Conservation (phyloP, 2,329 filamentous ascomycete genomes). For the Didymellaceae sp. region DNA sequence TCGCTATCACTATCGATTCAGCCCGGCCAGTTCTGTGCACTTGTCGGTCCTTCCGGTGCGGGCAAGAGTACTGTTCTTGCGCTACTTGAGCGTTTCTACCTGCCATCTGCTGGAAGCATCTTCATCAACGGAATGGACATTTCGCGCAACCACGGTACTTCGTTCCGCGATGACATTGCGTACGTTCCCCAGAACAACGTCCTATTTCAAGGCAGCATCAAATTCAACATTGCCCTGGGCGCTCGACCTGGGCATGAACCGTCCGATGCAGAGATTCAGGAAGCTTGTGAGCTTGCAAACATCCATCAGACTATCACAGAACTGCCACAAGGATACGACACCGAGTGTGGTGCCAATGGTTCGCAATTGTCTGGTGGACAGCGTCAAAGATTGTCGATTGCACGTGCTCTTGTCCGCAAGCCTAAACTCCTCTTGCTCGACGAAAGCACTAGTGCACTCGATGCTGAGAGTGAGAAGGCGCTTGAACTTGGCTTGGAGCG, state of each 20-base stretch:
- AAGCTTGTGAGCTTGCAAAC: conserved; percentile 71
- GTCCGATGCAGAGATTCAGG: conserved; percentile 66
- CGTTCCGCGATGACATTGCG: conserved; percentile 54
- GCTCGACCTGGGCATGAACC: conserved; percentile 62
- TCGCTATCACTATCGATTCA: conserved; percentile 63
- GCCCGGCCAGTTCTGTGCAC: conserved; percentile 66
- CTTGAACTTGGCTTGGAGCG: conserved; percentile 50
- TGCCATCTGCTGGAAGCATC: conserved; percentile 57
- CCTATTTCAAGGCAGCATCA: conserved; percentile 57
- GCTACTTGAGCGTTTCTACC: conserved; percentile 62
- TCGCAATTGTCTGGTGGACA: conserved; percentile 53
- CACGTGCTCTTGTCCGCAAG: conserved; percentile 52
- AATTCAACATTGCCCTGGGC: conserved; percentile 55
- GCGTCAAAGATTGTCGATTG: conserved; percentile 52
- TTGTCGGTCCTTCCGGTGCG: conserved; percentile 70
- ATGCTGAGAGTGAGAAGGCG: conserved; percentile 52
- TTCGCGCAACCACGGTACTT: conserved; percentile 44
- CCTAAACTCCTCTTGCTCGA: conserved; percentile 52
- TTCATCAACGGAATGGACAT: conserved; percentile 61
- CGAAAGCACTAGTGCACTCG: conserved; percentile 53
- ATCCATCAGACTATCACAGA: conserved; percentile 72
- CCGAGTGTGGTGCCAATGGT: conserved; percentile 53
- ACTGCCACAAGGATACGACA: conserved; percentile 71
- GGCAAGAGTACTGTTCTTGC: conserved; percentile 71
- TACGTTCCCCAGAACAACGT: conserved; percentile 58